phyloP scores from a whole-genome alignment of 75 land plant genomes.

The Sequoia sempervirens region DNA sequence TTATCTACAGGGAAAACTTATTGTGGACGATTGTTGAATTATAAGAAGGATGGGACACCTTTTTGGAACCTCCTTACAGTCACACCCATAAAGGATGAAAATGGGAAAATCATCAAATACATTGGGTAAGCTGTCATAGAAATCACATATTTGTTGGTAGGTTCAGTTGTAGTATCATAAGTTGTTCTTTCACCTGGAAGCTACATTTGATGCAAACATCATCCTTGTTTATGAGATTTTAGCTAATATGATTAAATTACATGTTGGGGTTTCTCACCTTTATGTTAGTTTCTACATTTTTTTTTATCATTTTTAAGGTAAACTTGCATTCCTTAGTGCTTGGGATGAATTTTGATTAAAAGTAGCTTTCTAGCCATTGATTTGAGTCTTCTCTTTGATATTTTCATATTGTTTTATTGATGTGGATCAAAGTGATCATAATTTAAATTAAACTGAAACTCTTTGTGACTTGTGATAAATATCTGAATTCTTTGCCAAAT shows the following conservation, averaged over 20 bases:
- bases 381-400: neutral
- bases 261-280: neutral
- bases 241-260: neutral
- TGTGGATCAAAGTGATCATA: neutral
- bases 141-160: neutral
- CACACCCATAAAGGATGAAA: constrained; percentile 74
- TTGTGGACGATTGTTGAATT: constrained; percentile 81
- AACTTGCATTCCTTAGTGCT: neutral
- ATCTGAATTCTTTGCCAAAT: neutral
- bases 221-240: neutral
- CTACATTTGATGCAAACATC: neutral
- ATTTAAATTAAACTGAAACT: neutral
- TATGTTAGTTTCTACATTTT: neutral
- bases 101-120: constrained; percentile 62
- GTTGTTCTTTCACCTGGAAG: neutral
- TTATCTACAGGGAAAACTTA: constrained; percentile 50
- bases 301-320: neutral
- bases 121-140: constrained; percentile 54
- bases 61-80: constrained; percentile 87
- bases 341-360: neutral
- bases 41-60: constrained; percentile 76
- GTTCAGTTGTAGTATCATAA: neutral
- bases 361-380: neutral
- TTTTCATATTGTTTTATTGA: neutral
- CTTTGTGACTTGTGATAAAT: neutral